phyloP scores from a whole-genome alignment of 257 asterid genomes.

The Haberlea rhodopensis region DNA sequence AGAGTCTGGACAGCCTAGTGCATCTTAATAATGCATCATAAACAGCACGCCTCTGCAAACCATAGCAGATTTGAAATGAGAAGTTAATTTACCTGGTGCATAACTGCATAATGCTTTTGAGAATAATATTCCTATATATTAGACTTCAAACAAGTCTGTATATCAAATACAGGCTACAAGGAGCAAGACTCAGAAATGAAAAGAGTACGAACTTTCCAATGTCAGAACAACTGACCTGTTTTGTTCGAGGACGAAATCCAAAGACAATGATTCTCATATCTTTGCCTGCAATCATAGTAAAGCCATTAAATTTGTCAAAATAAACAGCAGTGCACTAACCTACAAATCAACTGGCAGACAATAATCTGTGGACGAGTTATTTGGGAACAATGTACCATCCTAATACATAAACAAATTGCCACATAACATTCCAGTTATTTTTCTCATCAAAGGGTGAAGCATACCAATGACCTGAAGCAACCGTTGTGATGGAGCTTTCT shows the following conservation, averaged over 20 bases:
- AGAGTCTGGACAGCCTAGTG: conserved; percentile 68
- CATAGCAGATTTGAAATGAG: no score
- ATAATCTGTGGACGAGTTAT: neutral
- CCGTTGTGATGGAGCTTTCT: conserved; percentile 69
- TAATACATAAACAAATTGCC: conserved; percentile 17
- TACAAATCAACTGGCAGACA: conserved; percentile 12
- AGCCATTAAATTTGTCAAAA: conserved; percentile 23
- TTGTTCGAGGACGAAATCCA: conserved; percentile 90
- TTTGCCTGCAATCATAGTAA: conserved; percentile 59
- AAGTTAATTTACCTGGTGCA: conserved; percentile 16
- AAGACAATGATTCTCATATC: conserved; percentile 93
- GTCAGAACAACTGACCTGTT: conserved; percentile 63
- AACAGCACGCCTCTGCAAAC: conserved; percentile 82
- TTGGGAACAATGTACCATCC: neutral
- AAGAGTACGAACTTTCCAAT: conserved; percentile 24
- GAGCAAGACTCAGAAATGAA: conserved; percentile 13
- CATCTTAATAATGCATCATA: conserved; percentile 75
- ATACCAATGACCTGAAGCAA: conserved; percentile 92
- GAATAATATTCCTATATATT: no score
- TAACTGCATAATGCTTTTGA: neutral
- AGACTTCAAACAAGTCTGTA: no score
- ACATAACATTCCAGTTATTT: conserved; percentile 1
- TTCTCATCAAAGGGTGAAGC: conserved; percentile 27
- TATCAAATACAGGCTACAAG: no score
- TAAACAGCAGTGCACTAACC: conserved; percentile 12